Evolutionary conservation across 768 basidiomycete genomes (phyloP), one percentile per base, ranked within the genome.

Genomic region (Amanita phalloides): DNA sequence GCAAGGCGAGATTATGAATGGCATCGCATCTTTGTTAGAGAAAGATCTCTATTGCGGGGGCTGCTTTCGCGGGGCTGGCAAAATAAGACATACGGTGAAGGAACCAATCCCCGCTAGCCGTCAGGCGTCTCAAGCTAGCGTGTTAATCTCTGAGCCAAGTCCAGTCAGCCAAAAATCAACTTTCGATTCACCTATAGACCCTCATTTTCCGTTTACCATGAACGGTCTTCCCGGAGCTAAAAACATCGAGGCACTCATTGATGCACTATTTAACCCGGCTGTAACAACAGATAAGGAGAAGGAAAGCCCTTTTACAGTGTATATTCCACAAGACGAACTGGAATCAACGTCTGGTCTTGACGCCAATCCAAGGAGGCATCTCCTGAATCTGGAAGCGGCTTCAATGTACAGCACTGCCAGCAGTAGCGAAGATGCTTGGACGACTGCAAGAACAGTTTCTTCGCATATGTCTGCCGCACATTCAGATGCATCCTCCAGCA

Each of bases 231-330:
- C 80, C 1, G 61, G 67, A 14, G 75, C 81, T 2, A 76, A 76
- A 47, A 78, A 79, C 11, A 89, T 86, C 0, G 86, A 86, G 61
- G 71, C 71, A 35, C 72, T 90, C 38, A 89, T 90, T 60, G 88
- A 90, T 51, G 80, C 84, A 4, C 62, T 90, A 23, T 90, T 90
- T 62, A 90, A 90, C 58, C 87, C 88, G 1, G 72, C 73, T 1
- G 74, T 71, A 1, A 76, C 76, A 7, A 68, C 67, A 1, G 69
- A 72, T 38, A 60, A 57, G 55, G 57, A 58, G 14, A 60, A 64
- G 33, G 68, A 72, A 53, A 67, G 63, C 37, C 75, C 74, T 13
- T 75, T 77, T 55, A 74, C 73, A 35, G 56, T 69, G 44, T 52
- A 52, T 28, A 42, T 52, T 17, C 26, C 51, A n/a, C 35, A 20